Evolutionary conservation across 352 stramenopile species (phyloP).

Genomic region (Elongisporangium senticosum): DNA sequence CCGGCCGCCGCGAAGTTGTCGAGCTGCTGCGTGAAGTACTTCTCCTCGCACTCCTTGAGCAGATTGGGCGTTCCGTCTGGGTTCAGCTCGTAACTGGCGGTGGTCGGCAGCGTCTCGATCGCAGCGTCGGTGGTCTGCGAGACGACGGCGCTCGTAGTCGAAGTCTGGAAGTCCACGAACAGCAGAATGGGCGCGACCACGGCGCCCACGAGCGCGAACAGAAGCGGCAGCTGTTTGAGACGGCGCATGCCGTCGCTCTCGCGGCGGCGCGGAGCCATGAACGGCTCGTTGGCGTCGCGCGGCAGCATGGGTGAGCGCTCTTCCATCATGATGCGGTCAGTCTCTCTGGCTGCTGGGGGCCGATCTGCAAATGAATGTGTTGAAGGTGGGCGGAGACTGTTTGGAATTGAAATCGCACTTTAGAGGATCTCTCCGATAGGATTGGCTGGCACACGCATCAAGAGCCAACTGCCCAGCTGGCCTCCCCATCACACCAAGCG

Average conservation of each 20-base stretch:
- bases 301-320: constrained; percentile 28
- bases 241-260: constrained; percentile 8
- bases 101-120: constrained; percentile 4
- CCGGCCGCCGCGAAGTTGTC: constrained; percentile 60
- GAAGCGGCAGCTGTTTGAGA: constrained; percentile 20
- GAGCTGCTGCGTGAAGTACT: constrained; percentile 67
- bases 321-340: constrained; percentile 1
- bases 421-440: not conserved
- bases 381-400: not conserved
- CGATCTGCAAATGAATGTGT: not conserved
- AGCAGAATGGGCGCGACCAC: constrained; percentile 26
- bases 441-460: not conserved
- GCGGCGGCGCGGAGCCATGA: constrained; percentile 2
- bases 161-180: constrained; percentile 16
- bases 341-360: not conserved
- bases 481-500: not conserved
- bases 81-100: constrained; percentile 18
- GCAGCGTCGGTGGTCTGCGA: not conserved
- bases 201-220: constrained; percentile 27
- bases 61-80: constrained; percentile 42
- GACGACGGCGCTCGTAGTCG: not conserved
- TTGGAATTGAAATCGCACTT: constrained; percentile 1
- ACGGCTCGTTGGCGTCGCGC: not conserved
- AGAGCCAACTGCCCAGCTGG: not conserved
- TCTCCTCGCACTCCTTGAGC: constrained; percentile 56